Percentiles rank a stretch among this genome's conserved stretches.
These are phyloP conservation scores for Cystobasidium tubakii DNA, from an alignment of 768 basidiomycete species.

Conservation along the genomic window DNA sequence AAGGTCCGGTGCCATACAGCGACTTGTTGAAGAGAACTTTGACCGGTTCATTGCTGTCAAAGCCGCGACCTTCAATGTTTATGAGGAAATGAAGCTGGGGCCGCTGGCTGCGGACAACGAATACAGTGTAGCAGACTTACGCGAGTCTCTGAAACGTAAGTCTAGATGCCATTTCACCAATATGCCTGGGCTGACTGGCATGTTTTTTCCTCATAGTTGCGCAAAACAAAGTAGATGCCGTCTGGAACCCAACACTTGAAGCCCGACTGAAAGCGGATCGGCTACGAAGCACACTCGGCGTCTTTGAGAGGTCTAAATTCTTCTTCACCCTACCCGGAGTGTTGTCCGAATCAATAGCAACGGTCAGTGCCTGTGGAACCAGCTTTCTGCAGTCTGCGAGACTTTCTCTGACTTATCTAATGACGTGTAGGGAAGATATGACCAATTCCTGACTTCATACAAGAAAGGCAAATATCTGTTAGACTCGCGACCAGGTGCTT, in stretches of 20 bases:
- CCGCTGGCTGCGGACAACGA: conserved; percentile 69
- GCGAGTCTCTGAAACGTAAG: conserved; percentile 78
- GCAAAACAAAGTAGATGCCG: conserved; percentile 86
- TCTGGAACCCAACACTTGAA: conserved; percentile 91
- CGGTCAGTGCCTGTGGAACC: conserved; percentile 65
- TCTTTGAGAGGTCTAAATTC: conserved; percentile 95
- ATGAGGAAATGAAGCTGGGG: conserved; percentile 87
- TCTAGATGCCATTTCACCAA: conserved; percentile 13
- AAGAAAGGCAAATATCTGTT: conserved; percentile 91
- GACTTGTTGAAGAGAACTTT: conserved; percentile 95
- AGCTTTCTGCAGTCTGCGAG: too few species aligned
- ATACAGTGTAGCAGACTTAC: conserved; percentile 72
- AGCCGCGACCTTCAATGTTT: conserved; percentile 85
- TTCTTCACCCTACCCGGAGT: conserved; percentile 96
- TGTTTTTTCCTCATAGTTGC: conserved; percentile 57
- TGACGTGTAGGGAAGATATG: conserved; percentile 71
- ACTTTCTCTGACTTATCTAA: neutral
- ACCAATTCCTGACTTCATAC: conserved; percentile 87
- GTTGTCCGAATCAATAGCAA: conserved; percentile 79
- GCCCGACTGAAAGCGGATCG: conserved; percentile 91
- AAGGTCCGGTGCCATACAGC: conserved; percentile 85
- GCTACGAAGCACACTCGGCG: conserved; percentile 80
- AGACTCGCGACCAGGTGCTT: conserved; percentile 79
- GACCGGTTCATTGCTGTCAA: conserved; percentile 97
- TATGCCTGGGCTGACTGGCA: neutral